Base-by-base conservation (phyloP, 179 eudicot genomes). In the Beta lomatogona region DNA sequence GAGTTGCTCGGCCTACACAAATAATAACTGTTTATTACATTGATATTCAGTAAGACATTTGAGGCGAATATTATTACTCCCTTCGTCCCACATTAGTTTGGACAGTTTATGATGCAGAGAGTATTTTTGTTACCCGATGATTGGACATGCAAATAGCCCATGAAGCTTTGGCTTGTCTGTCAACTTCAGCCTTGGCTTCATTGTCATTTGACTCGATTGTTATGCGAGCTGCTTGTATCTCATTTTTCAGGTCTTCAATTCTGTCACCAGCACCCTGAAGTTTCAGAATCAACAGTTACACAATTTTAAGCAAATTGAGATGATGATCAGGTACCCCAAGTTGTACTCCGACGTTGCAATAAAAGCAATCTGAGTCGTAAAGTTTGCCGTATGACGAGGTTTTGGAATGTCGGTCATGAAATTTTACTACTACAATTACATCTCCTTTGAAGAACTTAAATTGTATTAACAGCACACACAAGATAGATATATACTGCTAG, bases 71-170 rank as follows among this genome's bases (percentile, higher is more conserved):
- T n/a, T 3, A 9, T 36, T 36, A 36, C 41, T 36, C 41, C 41
- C 41, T 3, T 3, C 41, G 41, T 36, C 41, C 41, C 41, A 36
- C 41, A 36, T 2, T 36, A 36, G 41, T 36, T 36, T 36, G 41
- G n/a, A n/a, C n/a, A n/a, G n/a, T n/a, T n/a, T n/a, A n/a, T n/a
- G n/a, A n/a, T n/a, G n/a, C n/a, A n/a, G n/a, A 36, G 41, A 36
- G 4, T 36, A 44, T 31, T 64, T 4, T 22, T 16, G 16, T 80
- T 91, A 94, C 98, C 91, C 91, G 81, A 25, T 81, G 84, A 75
- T 87, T 88, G 81, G 93, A 91, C 63, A 89, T 69, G 78, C 78
- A 79, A 77, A 89, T 88, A 16, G 92, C 93, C 98, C 97, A 87
- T 84, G 84, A 66, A 58, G 97, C 98, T 85, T 85, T 91, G 31